A percentile compares a stretch with the other conserved stretches of the same genome.
Evolutionary conservation across 345 rosid genomes (phyloP).

Genomic region (Brassica nigra): DNA sequence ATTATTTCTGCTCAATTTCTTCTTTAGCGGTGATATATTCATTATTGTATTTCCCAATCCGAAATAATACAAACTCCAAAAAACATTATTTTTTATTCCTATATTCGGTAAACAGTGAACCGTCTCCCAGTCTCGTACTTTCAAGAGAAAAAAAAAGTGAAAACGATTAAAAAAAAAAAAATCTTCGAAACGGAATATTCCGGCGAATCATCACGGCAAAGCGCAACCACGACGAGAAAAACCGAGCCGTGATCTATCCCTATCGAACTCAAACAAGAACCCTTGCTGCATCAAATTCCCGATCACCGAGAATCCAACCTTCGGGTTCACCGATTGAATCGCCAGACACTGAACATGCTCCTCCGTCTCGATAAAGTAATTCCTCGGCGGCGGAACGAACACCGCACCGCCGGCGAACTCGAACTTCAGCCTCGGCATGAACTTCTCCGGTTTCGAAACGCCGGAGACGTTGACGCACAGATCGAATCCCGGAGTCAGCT

Average conservation of each 20-base stretch:
- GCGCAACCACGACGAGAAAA: conserved; percentile 79
- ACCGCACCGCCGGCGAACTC: conserved; percentile 51
- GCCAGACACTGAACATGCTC: conserved; percentile 67
- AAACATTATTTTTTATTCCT: conserved; percentile 18
- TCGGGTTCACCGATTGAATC: conserved; percentile 54
- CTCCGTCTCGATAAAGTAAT: conserved; percentile 70
- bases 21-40: background rate
- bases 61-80: conserved; percentile 30
- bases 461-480: conserved; percentile 72
- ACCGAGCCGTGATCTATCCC: conserved; percentile 69
- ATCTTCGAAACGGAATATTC: conserved; percentile 9
- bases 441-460: conserved; percentile 36
- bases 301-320: conserved; percentile 64
- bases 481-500: conserved; percentile 67
- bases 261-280: conserved; percentile 74
- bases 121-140: conserved; percentile 9
- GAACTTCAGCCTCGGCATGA: conserved; percentile 61
- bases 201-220: conserved; percentile 30
- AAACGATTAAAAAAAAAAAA: conserved; percentile 4
- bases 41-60: background rate
- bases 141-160: background rate
- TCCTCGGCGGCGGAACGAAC: conserved; percentile 73
- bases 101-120: conserved; percentile 34
- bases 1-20: background rate
- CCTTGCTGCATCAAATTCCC: conserved; percentile 98